These are phyloP conservation scores for Claviceps lovelessii DNA, from an alignment of 2,329 filamentous ascomycete species.

Conservation along the genomic window DNA sequence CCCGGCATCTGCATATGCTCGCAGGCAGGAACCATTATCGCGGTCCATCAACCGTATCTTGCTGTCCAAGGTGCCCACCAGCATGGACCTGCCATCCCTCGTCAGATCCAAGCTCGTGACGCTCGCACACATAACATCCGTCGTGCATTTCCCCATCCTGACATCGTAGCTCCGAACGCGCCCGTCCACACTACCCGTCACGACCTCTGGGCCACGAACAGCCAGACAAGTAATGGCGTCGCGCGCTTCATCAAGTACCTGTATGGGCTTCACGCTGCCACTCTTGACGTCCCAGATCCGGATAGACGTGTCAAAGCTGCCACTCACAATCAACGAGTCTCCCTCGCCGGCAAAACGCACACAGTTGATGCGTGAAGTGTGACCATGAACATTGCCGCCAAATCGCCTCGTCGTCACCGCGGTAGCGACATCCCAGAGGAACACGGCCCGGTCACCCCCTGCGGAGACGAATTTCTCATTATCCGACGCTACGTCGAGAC, in stretches of 20 bases:
- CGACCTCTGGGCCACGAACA: conserved; percentile 41
- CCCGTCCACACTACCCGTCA: conserved; percentile 73
- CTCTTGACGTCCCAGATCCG: conserved; percentile 59
- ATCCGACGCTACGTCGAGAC: conserved; percentile 56
- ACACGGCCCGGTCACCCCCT: conserved; percentile 81
- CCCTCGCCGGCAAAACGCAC: conserved; percentile 65
- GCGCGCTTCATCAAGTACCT: conserved; percentile 57
- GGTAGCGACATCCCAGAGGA: conserved; percentile 84
- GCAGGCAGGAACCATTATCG: conserved; percentile 55
- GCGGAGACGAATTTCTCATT: conserved; percentile 78
- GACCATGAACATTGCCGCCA: conserved; percentile 43
- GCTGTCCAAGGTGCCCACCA: conserved; percentile 65
- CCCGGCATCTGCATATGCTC: conserved; percentile 47
- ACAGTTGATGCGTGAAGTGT: conserved; percentile 60
- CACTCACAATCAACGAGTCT: conserved; percentile 58
- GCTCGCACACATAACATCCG: conserved; percentile 53
- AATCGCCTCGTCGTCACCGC: conserved; percentile 67
- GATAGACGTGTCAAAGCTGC: conserved; percentile 62
- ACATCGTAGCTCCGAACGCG: conserved; percentile 71
- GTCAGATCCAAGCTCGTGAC: conserved; percentile 67
- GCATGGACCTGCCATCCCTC: conserved; percentile 55
- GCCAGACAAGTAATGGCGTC: conserved; percentile 48
- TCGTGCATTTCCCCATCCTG: conserved; percentile 54
- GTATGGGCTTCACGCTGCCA: conserved; percentile 46
- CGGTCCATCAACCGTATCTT: conserved; percentile 71